Evolutionary conservation across 139 green algal species (phyloP).

Genomic region (Chlorella sp.): DNA sequence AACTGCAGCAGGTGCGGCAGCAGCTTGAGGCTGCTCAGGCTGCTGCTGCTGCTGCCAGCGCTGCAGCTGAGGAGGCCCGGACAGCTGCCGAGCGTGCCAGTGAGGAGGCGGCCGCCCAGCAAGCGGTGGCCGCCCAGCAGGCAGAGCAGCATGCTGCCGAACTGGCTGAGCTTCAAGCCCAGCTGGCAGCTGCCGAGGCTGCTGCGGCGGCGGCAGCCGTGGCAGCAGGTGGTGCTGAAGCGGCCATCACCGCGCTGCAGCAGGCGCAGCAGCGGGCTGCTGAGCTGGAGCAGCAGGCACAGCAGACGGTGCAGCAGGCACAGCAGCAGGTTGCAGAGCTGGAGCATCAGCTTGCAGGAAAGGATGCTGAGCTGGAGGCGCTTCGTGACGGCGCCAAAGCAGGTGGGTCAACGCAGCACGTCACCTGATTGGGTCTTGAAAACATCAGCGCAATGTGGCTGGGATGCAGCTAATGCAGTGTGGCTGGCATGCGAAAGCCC

Average conservation of each 20-base stretch:
- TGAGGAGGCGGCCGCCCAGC: neutral
- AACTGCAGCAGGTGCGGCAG: neutral
- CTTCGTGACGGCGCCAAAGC: conserved; percentile 36
- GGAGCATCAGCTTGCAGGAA: neutral
- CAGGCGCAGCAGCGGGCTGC: conserved; percentile 4
- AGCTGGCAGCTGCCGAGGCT: neutral
- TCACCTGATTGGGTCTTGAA: neutral
- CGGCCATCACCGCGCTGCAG: neutral
- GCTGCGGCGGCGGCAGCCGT: neutral
- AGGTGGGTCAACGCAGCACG: neutral
- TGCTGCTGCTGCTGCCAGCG: neutral
- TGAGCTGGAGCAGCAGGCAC: neutral
- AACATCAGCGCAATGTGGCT: neutral
- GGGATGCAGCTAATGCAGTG: too few relatives aligned
- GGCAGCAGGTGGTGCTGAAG: neutral
- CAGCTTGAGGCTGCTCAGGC: neutral
- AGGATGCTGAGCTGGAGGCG: conserved; percentile 31
- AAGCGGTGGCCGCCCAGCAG: neutral
- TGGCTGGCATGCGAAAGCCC: too few relatives aligned
- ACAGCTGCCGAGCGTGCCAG: neutral
- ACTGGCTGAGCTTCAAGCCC: neutral
- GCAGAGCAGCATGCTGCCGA: neutral
- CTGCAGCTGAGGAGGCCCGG: neutral
- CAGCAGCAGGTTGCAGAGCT: conserved; percentile 6
- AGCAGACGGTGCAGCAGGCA: neutral